These are phyloP conservation scores for Fraxinus cuspidata DNA, from an alignment of 257 asterid species.

Conservation along the genomic window DNA sequence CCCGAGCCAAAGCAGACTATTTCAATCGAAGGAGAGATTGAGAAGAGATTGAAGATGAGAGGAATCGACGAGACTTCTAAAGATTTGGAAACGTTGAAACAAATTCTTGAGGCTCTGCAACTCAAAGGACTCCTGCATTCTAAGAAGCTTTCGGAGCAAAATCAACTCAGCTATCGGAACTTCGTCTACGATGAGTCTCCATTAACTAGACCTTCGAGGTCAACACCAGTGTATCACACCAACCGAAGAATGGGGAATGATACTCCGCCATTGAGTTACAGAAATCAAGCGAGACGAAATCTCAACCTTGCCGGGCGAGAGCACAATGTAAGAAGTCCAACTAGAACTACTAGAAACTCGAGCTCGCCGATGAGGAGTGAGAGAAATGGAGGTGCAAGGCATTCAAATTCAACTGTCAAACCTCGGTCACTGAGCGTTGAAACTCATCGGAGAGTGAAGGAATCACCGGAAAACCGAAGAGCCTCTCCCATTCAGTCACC, in stretches of 20 bases:
- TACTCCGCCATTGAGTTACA: slow-evolving; percentile 32
- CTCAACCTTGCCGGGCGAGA: slow-evolving; percentile 45
- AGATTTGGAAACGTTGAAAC: slow-evolving; percentile 83
- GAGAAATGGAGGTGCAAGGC: slow-evolving; percentile 36
- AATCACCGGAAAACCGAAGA: slow-evolving; percentile 46
- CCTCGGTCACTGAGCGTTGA: slow-evolving; percentile 62
- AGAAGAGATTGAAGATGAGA: slow-evolving; percentile 60
- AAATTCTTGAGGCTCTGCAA: slow-evolving; percentile 91
- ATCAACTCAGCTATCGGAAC: slow-evolving; percentile 39
- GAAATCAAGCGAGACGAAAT: slow-evolving; percentile 42
- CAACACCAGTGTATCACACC: slow-evolving; percentile 26
- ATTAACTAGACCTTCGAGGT: slow-evolving; percentile 53
- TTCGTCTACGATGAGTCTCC: slow-evolving; percentile 69
- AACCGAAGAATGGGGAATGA: slow-evolving; percentile 40
- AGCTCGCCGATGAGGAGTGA: slow-evolving; percentile 49
- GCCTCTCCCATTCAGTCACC: slow-evolving; percentile 70
- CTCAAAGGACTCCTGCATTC: slow-evolving; percentile 87
- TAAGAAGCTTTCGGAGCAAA: slow-evolving; percentile 39
- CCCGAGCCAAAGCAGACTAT: slow-evolving; percentile 70
- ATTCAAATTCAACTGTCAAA: slow-evolving; percentile 53
- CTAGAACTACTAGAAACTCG: slow-evolving; percentile 41
- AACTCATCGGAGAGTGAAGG: slow-evolving; percentile 50
- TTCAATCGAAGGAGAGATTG: slow-evolving; percentile 62
- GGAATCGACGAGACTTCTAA: slow-evolving; percentile 75
- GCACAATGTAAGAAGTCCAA: slow-evolving; percentile 51